Evolutionary conservation across 495 filamentous ascomycete genomes (phyloP).

Genomic region (Aspergillus homomorphus): DNA sequence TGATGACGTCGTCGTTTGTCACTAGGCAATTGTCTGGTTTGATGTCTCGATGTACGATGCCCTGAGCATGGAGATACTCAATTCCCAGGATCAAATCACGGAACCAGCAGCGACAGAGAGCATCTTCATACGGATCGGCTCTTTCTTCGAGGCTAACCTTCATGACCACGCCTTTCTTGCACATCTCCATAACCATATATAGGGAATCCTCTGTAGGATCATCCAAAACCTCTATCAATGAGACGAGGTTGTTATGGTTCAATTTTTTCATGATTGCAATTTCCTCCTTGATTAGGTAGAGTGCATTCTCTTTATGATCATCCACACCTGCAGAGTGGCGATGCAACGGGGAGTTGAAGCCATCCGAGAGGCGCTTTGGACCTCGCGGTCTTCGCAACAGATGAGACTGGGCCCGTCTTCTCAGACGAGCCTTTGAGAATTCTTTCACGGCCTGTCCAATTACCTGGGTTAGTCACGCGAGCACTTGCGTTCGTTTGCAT

Average conservation of each 20-base stretch:
- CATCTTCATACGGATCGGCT: conserved; percentile 79
- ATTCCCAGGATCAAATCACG: conserved; percentile 93
- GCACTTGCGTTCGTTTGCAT: neutral
- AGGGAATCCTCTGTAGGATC: conserved; percentile 93
- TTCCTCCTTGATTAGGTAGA: conserved; percentile 90
- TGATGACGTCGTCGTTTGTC: conserved; percentile 85
- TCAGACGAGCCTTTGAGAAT: conserved; percentile 88
- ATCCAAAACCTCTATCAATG: conserved; percentile 88
- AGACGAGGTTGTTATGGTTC: conserved; percentile 89
- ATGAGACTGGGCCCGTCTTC: conserved; percentile 92
- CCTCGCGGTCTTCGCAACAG: conserved; percentile 70
- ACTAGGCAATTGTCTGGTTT: conserved; percentile 95
- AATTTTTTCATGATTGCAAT: conserved; percentile 99
- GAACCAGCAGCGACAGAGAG: conserved; percentile 86
- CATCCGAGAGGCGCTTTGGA: conserved; percentile 50
- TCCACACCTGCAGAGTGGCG: conserved; percentile 47
- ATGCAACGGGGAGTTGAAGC: conserved; percentile 63
- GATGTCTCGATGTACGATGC: conserved; percentile 94
- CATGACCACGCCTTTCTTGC: conserved; percentile 97
- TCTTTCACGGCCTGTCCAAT: conserved; percentile 81
- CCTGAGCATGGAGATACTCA: conserved; percentile 94
- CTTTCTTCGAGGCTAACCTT: conserved; percentile 84
- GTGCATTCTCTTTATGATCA: conserved; percentile 67
- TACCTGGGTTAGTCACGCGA: neutral
- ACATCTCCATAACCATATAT: conserved; percentile 99